Conservation (phyloP, 2,329 filamentous ascomycete species). For the Pseudocercospora pini-densiflorae region DNA sequence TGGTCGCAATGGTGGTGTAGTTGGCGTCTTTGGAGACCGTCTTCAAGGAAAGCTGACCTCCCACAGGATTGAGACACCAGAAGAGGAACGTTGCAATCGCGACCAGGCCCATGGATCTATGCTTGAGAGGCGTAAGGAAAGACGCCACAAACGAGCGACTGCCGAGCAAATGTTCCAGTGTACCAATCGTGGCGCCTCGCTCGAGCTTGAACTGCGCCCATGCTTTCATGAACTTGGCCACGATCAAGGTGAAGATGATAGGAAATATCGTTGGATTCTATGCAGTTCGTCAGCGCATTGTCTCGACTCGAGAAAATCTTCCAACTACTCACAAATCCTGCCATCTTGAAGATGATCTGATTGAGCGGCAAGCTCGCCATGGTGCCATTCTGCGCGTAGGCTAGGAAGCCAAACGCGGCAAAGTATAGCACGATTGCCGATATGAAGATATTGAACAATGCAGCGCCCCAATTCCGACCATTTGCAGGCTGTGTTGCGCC, state of each 20-base stretch:
- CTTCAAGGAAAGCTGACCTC: slow-evolving; percentile 16
- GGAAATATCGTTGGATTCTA: slow-evolving; percentile 17
- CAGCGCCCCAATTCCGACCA: slow-evolving; percentile 1
- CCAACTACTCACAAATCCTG: background rate
- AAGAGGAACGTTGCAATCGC: slow-evolving; percentile 1
- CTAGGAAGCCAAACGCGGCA: background rate
- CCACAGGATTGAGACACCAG: slow-evolving; percentile 17
- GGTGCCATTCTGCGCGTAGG: slow-evolving; percentile 1
- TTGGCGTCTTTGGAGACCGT: slow-evolving; percentile 9
- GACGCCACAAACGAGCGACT: slow-evolving; percentile 10
- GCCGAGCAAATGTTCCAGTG: slow-evolving; percentile 17
- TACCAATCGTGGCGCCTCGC: slow-evolving; percentile 14
- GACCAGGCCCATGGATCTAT: slow-evolving; percentile 4
- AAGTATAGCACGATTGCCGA: slow-evolving; percentile 1
- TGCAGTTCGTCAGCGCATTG: background rate
- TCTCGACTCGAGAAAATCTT: background rate
- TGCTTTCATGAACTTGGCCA: slow-evolving; percentile 14
- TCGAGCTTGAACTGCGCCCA: slow-evolving; percentile 11
- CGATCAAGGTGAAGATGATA: slow-evolving; percentile 16
- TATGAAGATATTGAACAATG: slow-evolving; percentile 2
- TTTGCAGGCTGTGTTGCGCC: slow-evolving; percentile 1
- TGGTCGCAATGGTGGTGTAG: slow-evolving; percentile 10
- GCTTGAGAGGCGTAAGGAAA: slow-evolving; percentile 6
- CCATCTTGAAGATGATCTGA: slow-evolving; percentile 4
- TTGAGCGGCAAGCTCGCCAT: slow-evolving; percentile 10